A percentile compares a stretch with the other conserved stretches of the same genome.
These are phyloP conservation scores for Trametes punicea DNA, from an alignment of 768 basidiomycete genomes.

Conservation along the genomic window DNA sequence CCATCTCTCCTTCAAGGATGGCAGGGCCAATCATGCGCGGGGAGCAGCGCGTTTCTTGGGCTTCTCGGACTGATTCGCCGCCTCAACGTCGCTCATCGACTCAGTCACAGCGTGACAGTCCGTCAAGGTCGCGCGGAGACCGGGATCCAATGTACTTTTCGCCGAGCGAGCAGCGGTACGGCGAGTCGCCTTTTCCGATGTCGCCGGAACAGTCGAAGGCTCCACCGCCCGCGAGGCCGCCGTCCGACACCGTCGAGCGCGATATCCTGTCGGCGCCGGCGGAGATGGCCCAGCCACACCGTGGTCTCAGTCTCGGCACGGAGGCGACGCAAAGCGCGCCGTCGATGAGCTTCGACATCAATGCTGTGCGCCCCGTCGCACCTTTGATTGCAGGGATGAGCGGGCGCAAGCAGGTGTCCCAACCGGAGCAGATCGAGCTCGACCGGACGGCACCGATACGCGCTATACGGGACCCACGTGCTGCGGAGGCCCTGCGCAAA, in stretches of 20 bases:
- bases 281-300: slow-evolving; percentile 40
- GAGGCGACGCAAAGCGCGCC: slow-evolving; percentile 27
- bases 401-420: background rate
- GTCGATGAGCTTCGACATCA: slow-evolving; percentile 16
- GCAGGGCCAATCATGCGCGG: slow-evolving; percentile 54
- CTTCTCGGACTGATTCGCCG: slow-evolving; percentile 39
- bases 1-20: slow-evolving; percentile 51
- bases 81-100: slow-evolving; percentile 26
- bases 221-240: slow-evolving; percentile 23
- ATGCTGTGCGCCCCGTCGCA: background rate
- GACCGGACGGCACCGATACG: slow-evolving; percentile 40
- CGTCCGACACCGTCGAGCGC: background rate
- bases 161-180: slow-evolving; percentile 40
- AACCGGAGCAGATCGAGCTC: slow-evolving; percentile 34
- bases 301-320: slow-evolving; percentile 31
- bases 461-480: slow-evolving; percentile 28
- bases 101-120: slow-evolving; percentile 15
- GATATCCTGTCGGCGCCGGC: slow-evolving; percentile 47
- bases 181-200: slow-evolving; percentile 40
- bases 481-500: background rate
- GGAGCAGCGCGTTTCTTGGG: slow-evolving; percentile 56
- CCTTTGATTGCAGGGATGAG: slow-evolving; percentile 9
- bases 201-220: slow-evolving; percentile 21
- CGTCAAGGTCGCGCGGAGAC: slow-evolving; percentile 7
- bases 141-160: slow-evolving; percentile 29